Evolutionary conservation across 2,329 filamentous ascomycete genomes (phyloP), one percentile per base, ranked within the genome.

Genomic region (Lasiodiplodia citricola): DNA sequence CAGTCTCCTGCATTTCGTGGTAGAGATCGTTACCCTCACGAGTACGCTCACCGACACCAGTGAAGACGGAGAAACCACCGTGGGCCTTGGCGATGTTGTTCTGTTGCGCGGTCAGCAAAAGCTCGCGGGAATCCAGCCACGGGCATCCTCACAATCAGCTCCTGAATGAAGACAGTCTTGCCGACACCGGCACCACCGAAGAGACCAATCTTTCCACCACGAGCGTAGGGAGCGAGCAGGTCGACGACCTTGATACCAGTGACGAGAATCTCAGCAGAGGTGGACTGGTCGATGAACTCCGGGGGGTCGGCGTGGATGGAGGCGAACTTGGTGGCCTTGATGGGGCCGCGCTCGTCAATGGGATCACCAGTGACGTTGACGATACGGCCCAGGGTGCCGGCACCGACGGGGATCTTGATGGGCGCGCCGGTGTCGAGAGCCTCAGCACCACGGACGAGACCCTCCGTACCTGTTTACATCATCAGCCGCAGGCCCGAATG

Each of bases 61-160:
- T 97, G 92, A 99, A 99, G 83, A 99, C 96, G 76, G 96, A 99
- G 92, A 97, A 99, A 97, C 96, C 96, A 97, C 96, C 96, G 88
- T 99, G 96, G 78, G 96, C 96, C 91, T 98, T 98, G 87, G 96
- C 96, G 82, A 99, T 98, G 92, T 99, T 99, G 94, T 99, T 99
- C 88, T 91, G 75, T 64, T 7, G 41, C 37, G 16, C 10, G 67
- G 73, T 82, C 73, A 82, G 73, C 16, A 18, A 23, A 21, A 8
- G 23, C 18, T 62, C 64, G 44, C 18, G 28, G 25, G 28, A 37
- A 18, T 35, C 37, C 18, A n/a, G 21, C 25, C 47, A 28, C 28
- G 31, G 28, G 41, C 14, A 66, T 70, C 23, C 87, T 79, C 85
- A 91, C 88, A 88, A 99, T 99, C 83, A 99, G 87, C 88, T 99